A percentile compares a stretch with the other conserved stretches of the same genome.
These are phyloP conservation scores for Rosellinia necatrix DNA, from an alignment of 2,329 filamentous ascomycete species.

Conservation along the genomic window DNA sequence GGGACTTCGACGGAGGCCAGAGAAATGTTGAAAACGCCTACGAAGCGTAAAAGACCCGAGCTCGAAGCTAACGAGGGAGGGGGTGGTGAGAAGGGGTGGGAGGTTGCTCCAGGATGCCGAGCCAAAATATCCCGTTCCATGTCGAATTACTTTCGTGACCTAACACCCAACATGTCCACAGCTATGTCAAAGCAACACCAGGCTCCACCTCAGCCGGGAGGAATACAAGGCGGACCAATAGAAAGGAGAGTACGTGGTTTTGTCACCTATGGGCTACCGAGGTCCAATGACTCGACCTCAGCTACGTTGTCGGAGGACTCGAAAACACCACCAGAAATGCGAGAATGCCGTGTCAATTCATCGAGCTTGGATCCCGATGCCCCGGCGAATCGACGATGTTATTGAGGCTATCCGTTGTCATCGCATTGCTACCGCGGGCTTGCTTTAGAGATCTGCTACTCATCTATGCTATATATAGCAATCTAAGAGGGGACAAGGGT, in stretches of 20 bases:
- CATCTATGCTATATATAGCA: neutral
- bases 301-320: neutral
- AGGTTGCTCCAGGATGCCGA: neutral
- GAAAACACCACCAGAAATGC: neutral
- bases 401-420: neutral
- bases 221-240: constrained; percentile 21
- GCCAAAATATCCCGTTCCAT: constrained; percentile 30
- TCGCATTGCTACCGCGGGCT: neutral
- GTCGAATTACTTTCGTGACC: constrained; percentile 23
- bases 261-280: constrained; percentile 27
- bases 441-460: neutral
- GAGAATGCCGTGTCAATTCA: neutral
- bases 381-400: neutral
- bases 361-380: neutral
- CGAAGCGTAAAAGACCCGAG: constrained; percentile 17
- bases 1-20: constrained; percentile 16
- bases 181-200: constrained; percentile 5
- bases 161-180: neutral
- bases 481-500: neutral
- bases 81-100: constrained; percentile 7
- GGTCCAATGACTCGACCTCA: neutral
- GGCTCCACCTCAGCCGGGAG: neutral
- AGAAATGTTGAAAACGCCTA: neutral
- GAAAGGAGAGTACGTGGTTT: constrained; percentile 21
- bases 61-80: constrained; percentile 11